Evolutionary conservation across 345 rosid species (phyloP).

Genomic region (Aquilaria malaccensis): DNA sequence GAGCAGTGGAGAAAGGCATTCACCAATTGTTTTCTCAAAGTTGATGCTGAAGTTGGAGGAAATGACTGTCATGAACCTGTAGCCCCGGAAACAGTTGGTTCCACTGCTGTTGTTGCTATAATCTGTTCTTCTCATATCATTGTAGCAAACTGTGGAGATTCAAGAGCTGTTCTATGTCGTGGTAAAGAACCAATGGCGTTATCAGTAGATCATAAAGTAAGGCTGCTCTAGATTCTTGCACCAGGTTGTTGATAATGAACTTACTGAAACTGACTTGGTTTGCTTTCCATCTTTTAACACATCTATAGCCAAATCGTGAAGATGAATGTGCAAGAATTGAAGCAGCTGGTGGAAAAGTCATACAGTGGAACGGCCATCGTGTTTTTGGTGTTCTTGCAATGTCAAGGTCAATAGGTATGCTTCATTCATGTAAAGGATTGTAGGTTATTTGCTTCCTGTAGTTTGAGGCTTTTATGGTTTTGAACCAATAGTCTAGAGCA

Average conservation of each 20-base stretch:
- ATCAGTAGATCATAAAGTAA: slow-evolving; percentile 93
- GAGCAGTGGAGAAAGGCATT: slow-evolving; percentile 80
- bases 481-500: too few relatives aligned
- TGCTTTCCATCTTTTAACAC: slow-evolving; percentile 5
- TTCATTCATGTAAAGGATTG: neutral
- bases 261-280: neutral
- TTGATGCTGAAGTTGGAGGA: slow-evolving; percentile 82
- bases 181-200: slow-evolving; percentile 89
- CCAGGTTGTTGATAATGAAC: neutral
- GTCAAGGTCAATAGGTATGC: slow-evolving; percentile 94
- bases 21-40: slow-evolving; percentile 61
- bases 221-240: slow-evolving; percentile 7
- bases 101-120: slow-evolving; percentile 87
- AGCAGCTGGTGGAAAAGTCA: slow-evolving; percentile 96
- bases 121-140: slow-evolving; percentile 81
- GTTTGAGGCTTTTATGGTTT: too few relatives aligned
- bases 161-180: slow-evolving; percentile 90
- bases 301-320: slow-evolving; percentile 81
- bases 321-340: slow-evolving; percentile 95
- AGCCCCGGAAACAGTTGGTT: slow-evolving; percentile 97
- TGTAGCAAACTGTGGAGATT: slow-evolving; percentile 95
- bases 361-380: slow-evolving; percentile 95
- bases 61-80: slow-evolving; percentile 41
- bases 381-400: slow-evolving; percentile 97
- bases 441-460: too few relatives aligned